Evolutionary conservation across 1,284 basidiomycete genomes (phyloP).

Genomic region (Ustilago curta): DNA sequence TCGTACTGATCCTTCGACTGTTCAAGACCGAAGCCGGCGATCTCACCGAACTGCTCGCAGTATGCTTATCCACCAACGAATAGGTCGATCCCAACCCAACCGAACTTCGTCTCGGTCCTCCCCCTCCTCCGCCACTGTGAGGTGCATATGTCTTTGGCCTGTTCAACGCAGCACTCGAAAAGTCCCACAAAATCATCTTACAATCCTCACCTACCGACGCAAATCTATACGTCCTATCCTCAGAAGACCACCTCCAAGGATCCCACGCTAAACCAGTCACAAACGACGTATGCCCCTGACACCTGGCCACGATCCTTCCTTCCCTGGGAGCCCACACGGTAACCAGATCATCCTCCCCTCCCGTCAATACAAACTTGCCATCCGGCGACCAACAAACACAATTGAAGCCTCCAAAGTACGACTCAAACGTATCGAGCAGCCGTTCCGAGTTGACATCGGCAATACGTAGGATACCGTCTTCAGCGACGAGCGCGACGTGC

Average conservation of each 20-base stretch:
- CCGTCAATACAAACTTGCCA: constrained; percentile 86
- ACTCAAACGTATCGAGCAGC: constrained; percentile 54
- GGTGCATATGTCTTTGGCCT: constrained; percentile 50
- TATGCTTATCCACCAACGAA: constrained; percentile 42
- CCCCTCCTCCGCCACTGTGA: background rate
- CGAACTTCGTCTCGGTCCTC: constrained; percentile 21
- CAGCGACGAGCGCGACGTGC: constrained; percentile 56
- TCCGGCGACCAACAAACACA: constrained; percentile 95
- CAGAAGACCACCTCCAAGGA: constrained; percentile 76
- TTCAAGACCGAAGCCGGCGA: constrained; percentile 21
- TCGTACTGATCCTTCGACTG: constrained; percentile 23
- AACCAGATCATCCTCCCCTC: constrained; percentile 92
- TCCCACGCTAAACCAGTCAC: constrained; percentile 91
- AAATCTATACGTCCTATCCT: constrained; percentile 61
- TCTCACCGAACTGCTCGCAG: constrained; percentile 10
- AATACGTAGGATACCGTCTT: constrained; percentile 62
- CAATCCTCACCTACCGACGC: constrained; percentile 65
- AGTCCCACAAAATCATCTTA: constrained; percentile 65
- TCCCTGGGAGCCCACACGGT: constrained; percentile 72
- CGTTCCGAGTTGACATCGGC: constrained; percentile 59
- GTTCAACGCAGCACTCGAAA: constrained; percentile 57
- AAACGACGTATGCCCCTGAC: constrained; percentile 95
- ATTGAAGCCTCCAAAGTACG: constrained; percentile 73
- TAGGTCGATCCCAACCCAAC: constrained; percentile 44
- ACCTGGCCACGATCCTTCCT: constrained; percentile 82